Base-by-base conservation (phyloP, 345 rosid genomes). In the Eucalyptus pauciflora region DNA sequence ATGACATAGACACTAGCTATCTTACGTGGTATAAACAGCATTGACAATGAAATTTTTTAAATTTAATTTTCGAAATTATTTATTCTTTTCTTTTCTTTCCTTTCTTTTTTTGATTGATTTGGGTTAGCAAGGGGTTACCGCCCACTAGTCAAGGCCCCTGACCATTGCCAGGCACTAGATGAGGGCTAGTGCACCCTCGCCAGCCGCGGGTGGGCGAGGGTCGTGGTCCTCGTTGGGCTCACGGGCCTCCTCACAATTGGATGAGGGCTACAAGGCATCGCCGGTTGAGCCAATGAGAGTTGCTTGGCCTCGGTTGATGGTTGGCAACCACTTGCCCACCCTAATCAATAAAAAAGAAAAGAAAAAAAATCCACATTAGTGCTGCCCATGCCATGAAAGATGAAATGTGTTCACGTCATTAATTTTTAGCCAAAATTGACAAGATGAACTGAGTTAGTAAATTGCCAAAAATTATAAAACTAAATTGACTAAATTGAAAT, bases 351-450 rank as follows among this genome's bases (percentile, higher is more conserved):
- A 52, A 52, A 17, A 52, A 4, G 1, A 22, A 22, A 8, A 54
- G 0, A 56, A 52, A 50, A 56, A 24, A 56, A 9, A 22, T 24
- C 0, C 29, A 10, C 5, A 10, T 22, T 56, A 24, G 27, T 22
- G 29, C 6, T 1, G 1, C 1, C 12, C 12, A 10, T 56, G 13
- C 0, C 62, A 56, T 25, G 6, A 3, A 4, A 25, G 3, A 1
- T 24, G 29, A 56, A 0, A 9, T 0, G 6, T 0, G 3, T 56
- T 10, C 13, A 4, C 29, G 0, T 56, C 0, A 56, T 9, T 0
- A 24, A 56, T 2, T 56, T 56, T 10, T 0, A 10, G 29, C 3
- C 3, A 56, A 24, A 56, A 56, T 24, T 0, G 1, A 25, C 6
- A 10, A 0, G 62, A 56, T 0, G 6, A 0, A 56, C 0, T 56